Percentiles rank a stretch among this genome's conserved stretches.
Conservation (phyloP, 116 monocot species). For the Papilionanthe hybrid region DNA sequence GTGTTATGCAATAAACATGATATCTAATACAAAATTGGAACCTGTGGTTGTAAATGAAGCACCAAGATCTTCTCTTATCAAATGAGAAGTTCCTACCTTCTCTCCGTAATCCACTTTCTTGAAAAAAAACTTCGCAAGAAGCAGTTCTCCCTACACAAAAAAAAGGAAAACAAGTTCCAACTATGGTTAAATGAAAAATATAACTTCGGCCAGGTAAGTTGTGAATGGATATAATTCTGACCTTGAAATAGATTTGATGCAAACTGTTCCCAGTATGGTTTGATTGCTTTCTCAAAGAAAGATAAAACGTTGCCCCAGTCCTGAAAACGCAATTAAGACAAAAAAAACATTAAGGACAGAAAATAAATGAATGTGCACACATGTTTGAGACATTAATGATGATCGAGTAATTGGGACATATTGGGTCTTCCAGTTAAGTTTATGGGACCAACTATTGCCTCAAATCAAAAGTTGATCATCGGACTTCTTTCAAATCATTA, state of each 20-base stretch:
- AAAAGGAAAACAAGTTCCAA: neutral
- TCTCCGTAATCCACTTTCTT: neutral
- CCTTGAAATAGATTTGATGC: slow-evolving; percentile 23
- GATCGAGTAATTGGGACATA: neutral
- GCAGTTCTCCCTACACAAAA: neutral
- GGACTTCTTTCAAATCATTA: neutral
- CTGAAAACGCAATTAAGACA: slow-evolving; percentile 23
- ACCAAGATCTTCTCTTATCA: neutral
- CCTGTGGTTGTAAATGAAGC: neutral
- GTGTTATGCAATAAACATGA: neutral
- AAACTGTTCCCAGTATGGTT: slow-evolving; percentile 45
- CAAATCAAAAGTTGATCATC: neutral
- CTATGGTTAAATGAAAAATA: neutral
- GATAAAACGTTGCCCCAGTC: slow-evolving; percentile 59
- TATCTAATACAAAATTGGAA: slow-evolving; percentile 1
- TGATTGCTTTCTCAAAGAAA: slow-evolving; percentile 63
- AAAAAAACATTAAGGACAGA: neutral
- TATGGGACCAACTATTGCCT: neutral
- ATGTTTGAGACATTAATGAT: neutral
- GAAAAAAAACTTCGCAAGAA: neutral
- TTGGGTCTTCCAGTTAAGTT: neutral
- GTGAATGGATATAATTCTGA: slow-evolving; percentile 9
- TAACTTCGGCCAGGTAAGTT: neutral
- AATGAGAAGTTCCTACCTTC: slow-evolving; percentile 6
- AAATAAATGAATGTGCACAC: neutral